Evolutionary conservation across 306 rosid genomes (phyloP).

Genomic region (Rosa persica): DNA sequence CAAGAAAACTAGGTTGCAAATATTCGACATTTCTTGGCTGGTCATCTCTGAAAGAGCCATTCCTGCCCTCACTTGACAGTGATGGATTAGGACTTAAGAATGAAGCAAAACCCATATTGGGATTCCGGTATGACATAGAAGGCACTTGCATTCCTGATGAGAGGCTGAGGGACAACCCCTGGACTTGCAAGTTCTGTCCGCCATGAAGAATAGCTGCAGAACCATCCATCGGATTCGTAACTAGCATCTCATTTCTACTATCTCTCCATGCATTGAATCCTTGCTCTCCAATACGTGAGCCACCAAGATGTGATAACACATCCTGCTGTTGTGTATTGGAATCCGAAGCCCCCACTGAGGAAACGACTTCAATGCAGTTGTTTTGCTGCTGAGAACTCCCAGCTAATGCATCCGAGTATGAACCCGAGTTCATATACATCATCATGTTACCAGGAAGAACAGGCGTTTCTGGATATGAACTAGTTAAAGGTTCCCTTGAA

Average conservation of each 20-base stretch:
- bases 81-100: conserved; percentile 57
- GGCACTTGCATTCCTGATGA: conserved; percentile 59
- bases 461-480: conserved; percentile 54
- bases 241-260: conserved; percentile 55
- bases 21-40: conserved; percentile 44
- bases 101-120: conserved; percentile 47
- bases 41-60: conserved; percentile 51
- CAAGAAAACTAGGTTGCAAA: conserved; percentile 44
- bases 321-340: conserved; percentile 48
- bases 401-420: conserved; percentile 41
- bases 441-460: conserved; percentile 52
- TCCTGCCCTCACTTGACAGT: conserved; percentile 42
- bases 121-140: conserved; percentile 45
- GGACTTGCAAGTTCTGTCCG: conserved; percentile 63
- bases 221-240: conserved; percentile 38
- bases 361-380: conserved; percentile 41
- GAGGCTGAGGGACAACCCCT: conserved; percentile 74
- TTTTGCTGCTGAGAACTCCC: conserved; percentile 55
- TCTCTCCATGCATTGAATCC: conserved; percentile 64
- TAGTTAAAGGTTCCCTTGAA: conserved; percentile 53
- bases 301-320: conserved; percentile 50
- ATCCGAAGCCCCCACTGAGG: conserved; percentile 48
- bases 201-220: conserved; percentile 40
- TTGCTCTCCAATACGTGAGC: conserved; percentile 37
- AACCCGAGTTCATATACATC: conserved; percentile 52